Evolutionary conservation across 1,284 basidiomycete genomes (phyloP), one percentile per base, ranked within the genome.

Genomic region (Cryptococcus sp.): DNA sequence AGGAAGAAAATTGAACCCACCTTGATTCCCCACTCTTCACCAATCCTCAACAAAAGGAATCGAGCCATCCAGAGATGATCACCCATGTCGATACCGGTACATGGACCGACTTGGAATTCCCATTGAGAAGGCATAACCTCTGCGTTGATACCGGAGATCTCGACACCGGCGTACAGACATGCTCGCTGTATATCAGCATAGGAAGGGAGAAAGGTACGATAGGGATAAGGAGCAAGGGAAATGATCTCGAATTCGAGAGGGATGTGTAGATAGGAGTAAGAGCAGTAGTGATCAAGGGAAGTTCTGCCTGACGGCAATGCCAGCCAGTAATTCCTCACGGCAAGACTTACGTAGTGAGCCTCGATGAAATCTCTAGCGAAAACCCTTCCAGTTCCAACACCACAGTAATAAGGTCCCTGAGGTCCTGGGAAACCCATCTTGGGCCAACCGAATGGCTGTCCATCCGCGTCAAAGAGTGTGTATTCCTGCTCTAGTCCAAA

Each of bases 71-170:
- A 93, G 68, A 96, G 85, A 78, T 96, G 92, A 78, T 99, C 94
- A 67, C 94, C 94, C 90, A 98, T 96, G 39, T 88, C 83, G 76
- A 98, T 97, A 61, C 94, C 94, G 76, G 88, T 86, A 73, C 94
- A 98, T 39, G 94, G 94, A 56, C 94, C 94, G 66, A 98, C 92
- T 78, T 98, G 96, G 88, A 96, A 98, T 80, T 98, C 94, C 93
- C 93, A 98, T 78, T 98, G 96, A 55, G 93, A 87, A 24, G 96
- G 94, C 94, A 98, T 98, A 66, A 98, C 96, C 80, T 98, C 96
- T 62, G 96, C 96, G 77, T 98, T 99, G 81, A 99, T 98, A 74
- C 96, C 96, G 60, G 91, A 94, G 80, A 98, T 98, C 80, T 92
- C 93, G 78, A 99, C 83, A 66, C 92, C 93, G 62, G 96, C 81